Evolutionary conservation across 768 basidiomycete genomes (phyloP), one percentile per base, ranked within the genome.

Genomic region (Paxillus involutus): DNA sequence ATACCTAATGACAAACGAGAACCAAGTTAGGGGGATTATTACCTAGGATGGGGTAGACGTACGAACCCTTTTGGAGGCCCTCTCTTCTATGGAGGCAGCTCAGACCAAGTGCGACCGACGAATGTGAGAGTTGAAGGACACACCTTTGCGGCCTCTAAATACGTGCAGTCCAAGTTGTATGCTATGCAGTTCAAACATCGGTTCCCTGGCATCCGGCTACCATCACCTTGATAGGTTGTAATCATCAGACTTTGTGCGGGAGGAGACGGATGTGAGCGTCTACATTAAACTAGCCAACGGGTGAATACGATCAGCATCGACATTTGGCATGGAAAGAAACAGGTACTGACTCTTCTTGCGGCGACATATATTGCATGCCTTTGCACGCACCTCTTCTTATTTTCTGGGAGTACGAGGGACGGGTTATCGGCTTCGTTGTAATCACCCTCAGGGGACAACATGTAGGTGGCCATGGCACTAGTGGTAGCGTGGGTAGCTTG

Each of bases 321-420:
- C 21, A 29, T 59, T 40, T 11, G 33, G 21, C 33, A 12, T 33
- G 33, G 13, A 14, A 6, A 35, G 35, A 35, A 35, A 35, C 12
- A 4, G 11, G 14, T 30, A 70, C 81, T 57, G 53, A 86, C 89
- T 85, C 73, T 94, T 94, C 77, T 92, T 93, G 53, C 89, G 76
- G 36, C 91, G 77, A 65, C 91, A 94, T 0, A 85, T 80, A 63
- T 93, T 91, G 64, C 91, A 94, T 7, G 90, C 90, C 90, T 73
- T 69, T 89, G 87, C 30, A 91, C 79, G 57, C 83, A 77, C 37
- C 89, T 72, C 66, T 88, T 89, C 76, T 91, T 91, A 17, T 70
- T 68, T 17, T 72, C 74, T 4, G 73, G 76, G 5, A 62, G 2
- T 48, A 55, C 16, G 44, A 64, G 60, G 11, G 63, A 58, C 39